A percentile compares a stretch with the other conserved stretches of the same genome.
Evolutionary conservation across 257 asterid species (phyloP).

Genomic region (Forsythia viridissima): DNA sequence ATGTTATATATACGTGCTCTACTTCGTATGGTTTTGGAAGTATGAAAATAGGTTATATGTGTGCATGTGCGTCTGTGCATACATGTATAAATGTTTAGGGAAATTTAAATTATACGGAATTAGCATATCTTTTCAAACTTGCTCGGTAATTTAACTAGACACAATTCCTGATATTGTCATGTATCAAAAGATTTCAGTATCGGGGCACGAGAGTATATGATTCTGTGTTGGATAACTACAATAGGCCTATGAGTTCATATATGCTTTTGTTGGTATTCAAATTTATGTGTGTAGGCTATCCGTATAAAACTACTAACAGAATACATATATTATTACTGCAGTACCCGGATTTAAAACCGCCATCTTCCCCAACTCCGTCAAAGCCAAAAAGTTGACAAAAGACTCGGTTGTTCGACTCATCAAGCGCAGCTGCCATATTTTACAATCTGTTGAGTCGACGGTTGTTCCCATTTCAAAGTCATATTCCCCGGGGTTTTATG

Average conservation of each 20-base stretch:
- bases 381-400: constrained; percentile 51
- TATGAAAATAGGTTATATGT: not conserved
- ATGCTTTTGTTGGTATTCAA: constrained; percentile 1
- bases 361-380: constrained; percentile 86
- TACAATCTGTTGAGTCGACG: not conserved
- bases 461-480: not conserved
- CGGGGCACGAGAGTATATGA: not conserved
- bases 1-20: not conserved
- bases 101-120: not conserved
- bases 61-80: not conserved
- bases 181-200: not conserved
- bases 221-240: not conserved
- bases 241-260: not conserved
- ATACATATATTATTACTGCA: constrained; percentile 35
- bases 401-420: not conserved
- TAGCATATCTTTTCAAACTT: not conserved
- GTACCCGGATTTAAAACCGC: constrained; percentile 92
- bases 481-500: not conserved
- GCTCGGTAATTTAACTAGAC: not conserved
- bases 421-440: not conserved
- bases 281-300: not conserved
- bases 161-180: not conserved
- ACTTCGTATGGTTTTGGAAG: not conserved
- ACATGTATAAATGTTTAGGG: not conserved
- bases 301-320: constrained; percentile 16